Evolutionary conservation across 768 basidiomycete genomes (phyloP), one percentile per base, ranked within the genome.

Genomic region (Filobasidium wieringae): DNA sequence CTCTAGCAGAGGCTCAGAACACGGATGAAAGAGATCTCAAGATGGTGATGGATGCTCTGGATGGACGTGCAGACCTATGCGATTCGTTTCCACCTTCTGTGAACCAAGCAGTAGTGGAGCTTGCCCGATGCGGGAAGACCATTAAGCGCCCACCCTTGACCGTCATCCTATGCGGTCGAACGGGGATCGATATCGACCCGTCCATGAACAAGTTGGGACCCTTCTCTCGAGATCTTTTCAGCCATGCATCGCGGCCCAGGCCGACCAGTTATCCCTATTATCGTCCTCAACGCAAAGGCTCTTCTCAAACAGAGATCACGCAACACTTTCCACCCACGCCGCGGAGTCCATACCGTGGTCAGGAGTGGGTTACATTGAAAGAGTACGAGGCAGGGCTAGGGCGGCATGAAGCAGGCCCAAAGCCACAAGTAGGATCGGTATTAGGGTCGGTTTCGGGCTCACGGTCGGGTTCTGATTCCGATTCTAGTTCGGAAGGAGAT

Each of bases 161-260:
- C 4, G 57, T 71, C 55, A 69, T 67, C 62, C 37, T 71, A 30
- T 69, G 68, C 39, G 69, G 69, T 17, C 68, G 66, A 2, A 69
- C 69, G n/a, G n/a, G 32, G 60, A 49, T 8, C 63, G 63, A 9
- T 71, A 27, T 19, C 43, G 43, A 5, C 43, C 43, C 29, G 43
- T 14, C n/a, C 22, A 47, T 22, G n/a, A 14, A 14, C 22, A 47
- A 24, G 33, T 34, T 19, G 52, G 29, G n/a, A n/a, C n/a, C n/a
- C n/a, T n/a, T 22, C 4, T 24, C 5, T 19, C 43, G 2, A 22
- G 22, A 24, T 47, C 7, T 19, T 27, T 24, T 47, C 43, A 19
- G 19, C 11, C 24, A 2, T 47, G 3, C n/a, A 19, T 40, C 37
- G 11, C 37, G 37, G 22, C 37, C 37, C 15, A 4, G 17, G 37